Base-by-base conservation (phyloP, 139 green algal genomes). In the Closterium sp. region DNA sequence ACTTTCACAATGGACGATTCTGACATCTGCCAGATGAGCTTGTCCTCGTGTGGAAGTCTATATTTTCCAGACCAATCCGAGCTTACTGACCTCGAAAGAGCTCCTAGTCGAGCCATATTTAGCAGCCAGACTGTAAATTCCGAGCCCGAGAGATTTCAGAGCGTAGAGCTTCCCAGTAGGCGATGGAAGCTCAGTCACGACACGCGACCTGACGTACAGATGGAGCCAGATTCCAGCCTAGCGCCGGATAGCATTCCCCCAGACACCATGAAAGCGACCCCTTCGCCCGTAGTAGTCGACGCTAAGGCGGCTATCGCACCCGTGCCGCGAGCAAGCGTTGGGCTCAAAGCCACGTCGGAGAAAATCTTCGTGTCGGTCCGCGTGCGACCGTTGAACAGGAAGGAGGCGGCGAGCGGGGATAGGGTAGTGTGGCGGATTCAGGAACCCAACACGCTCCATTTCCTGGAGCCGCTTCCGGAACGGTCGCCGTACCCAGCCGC, bases 301-400 rank as follows among this genome's bases (percentile, higher is more conserved):
- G 17, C 62, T 27, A 79, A 22, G 10, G 17, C 62, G 62, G 62
- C 62, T 22, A 79, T 22, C 62, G 62, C 62, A 4, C 62, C 62
- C 17, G 62, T 24, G 62, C 27, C 62, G 3, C 17, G 62, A 79
- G 17, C 62, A 13, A 79, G 62, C 17, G 19, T 79, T 27, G 17
- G 17, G 62, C 62, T 79, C 62, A 79, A 79, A 27, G 62, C 62
- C 62, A 79, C 17, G 62, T 79, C 62, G 89, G 91, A 94, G 89
- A 94, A 93, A 34, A 94, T 94, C 30, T 94, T 42, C 29, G 91
- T 94, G 24, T 94, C 89, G 24, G 91, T 94, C 27, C 79, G 91
- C 21, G 88, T 92, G 42, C 90, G 91, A 24, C 91, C 91, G 31
- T 32, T 94, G 30, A 94, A 45, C 13, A 28, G 30, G 19, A 45